Evolutionary conservation across 176 grass and related monocot genomes (phyloP), one percentile per base, ranked within the genome.

Genomic region (Phragmites australis): DNA sequence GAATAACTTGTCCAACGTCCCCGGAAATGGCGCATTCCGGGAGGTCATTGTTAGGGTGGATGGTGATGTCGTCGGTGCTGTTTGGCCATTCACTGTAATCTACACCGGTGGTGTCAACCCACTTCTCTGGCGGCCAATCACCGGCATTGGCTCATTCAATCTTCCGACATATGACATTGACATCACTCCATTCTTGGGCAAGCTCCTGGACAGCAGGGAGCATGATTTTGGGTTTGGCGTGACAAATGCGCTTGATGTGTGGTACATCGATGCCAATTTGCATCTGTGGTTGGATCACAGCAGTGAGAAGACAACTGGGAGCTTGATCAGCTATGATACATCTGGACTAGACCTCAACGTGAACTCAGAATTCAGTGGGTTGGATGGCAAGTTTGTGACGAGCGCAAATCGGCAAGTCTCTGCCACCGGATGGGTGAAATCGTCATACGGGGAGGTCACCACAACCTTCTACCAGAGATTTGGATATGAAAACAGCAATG

Each of bases 31-130:
- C 1, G 76, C 82, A 0, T 94, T 94, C 49, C 61, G 89, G 40
- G 85, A 91, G 61, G 78, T 94, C 6, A 59, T 65, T 21, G 82
- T 74, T 47, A 70, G 50, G 3, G 54, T 89, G 52, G 86, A 94
- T 39, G 89, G 56, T 16, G 21, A 82, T 16, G 23, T 88, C 2
- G 92, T 94, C 6, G 92, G 89, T 22, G 81, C 87, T 43, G 68
- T 86, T 26, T 88, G 85, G 89, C 89, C 89, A 1, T 94, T 91
- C 55, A 75, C 89, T 9, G 89, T 91, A 9, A 91, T 94, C 17
- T 91, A 94, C 44, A 79, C 89, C 0, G 84, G 92, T 0, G 81
- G 85, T 9, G 66, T 93, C 21, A 93, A 93, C 40, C 91, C 91
- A 3, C 84, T 93, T 19, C 23, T 93, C 0, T 93, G 91, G 91